phyloP scores from a whole-genome alignment of 192 early-diverging fungal species.

The Umbelopsis ramanniana region DNA sequence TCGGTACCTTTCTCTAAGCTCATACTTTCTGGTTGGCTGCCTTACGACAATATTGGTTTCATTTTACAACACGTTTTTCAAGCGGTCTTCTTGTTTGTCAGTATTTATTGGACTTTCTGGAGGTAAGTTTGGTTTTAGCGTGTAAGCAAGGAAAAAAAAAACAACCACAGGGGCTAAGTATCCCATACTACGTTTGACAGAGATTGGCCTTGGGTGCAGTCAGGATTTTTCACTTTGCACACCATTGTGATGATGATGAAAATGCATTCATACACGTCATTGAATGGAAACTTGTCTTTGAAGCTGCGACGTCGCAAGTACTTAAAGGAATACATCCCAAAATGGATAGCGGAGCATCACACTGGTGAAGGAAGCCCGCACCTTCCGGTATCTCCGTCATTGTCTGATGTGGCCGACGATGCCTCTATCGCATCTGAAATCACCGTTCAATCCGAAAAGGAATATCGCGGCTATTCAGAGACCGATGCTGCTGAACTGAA shows the following conservation, averaged over 20 bases:
- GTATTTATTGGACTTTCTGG: constrained; percentile 63
- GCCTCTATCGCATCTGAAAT: background rate
- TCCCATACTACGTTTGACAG: constrained; percentile 31
- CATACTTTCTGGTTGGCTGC: constrained; percentile 54
- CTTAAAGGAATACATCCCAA: constrained; percentile 36
- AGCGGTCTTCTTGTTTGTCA: constrained; percentile 58
- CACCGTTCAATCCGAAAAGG: background rate
- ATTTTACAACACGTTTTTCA: constrained; percentile 68
- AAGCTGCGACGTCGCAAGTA: constrained; percentile 42
- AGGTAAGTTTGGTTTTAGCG: constrained; percentile 34
- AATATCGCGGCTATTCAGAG: background rate
- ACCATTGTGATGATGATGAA: constrained; percentile 95
- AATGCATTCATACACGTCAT: constrained; percentile 89
- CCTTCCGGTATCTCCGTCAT: background rate
- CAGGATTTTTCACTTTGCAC: constrained; percentile 86
- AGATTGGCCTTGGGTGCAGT: constrained; percentile 91
- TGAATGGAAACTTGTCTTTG: constrained; percentile 74
- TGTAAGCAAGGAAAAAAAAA: no score
- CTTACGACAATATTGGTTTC: constrained; percentile 48
- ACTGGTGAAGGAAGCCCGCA: background rate
- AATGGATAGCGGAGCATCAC: constrained; percentile 24
- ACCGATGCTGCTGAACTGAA: constrained; percentile 7
- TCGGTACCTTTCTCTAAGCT: constrained; percentile 66
- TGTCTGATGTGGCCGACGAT: constrained; percentile 2
- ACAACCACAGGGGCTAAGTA: no score